A percentile compares a stretch with the other conserved stretches of the same genome.
These are phyloP conservation scores for Puya raimondii DNA, from an alignment of 176 grass and related monocot genomes.

Conservation along the genomic window DNA sequence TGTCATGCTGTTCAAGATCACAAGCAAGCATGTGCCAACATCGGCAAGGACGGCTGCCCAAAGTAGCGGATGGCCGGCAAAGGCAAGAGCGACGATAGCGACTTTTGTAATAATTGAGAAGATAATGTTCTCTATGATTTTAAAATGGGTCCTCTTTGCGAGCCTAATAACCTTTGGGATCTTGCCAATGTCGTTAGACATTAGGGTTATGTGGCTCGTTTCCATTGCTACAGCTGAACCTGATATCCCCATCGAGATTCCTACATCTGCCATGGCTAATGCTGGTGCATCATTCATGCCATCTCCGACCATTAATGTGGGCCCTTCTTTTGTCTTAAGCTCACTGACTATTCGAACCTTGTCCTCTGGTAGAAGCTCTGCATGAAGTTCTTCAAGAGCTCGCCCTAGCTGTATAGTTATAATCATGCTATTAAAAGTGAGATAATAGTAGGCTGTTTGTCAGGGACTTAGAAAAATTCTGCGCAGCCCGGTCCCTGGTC, in stretches of 20 bases:
- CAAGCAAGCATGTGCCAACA: constrained; percentile 88
- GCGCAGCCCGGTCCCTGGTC: too few relatives aligned
- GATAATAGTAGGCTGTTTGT: too few relatives aligned
- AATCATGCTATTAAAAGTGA: too few relatives aligned
- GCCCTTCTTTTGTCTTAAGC: constrained; percentile 54
- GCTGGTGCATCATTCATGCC: constrained; percentile 97
- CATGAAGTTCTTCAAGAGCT: constrained; percentile 50
- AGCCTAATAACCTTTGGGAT: constrained; percentile 64
- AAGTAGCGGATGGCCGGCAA: constrained; percentile 64
- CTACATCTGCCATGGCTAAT: constrained; percentile 72
- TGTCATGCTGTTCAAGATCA: constrained; percentile 95
- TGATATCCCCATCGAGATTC: constrained; percentile 93
- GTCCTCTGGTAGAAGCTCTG: constrained; percentile 81
- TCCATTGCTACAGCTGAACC: constrained; percentile 92
- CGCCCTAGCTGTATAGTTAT: constrained; percentile 44
- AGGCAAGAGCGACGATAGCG: constrained; percentile 53
- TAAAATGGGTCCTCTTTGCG: constrained; percentile 58
- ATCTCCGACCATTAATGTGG: constrained; percentile 79
- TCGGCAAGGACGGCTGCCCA: constrained; percentile 98
- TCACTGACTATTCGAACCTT: constrained; percentile 75
- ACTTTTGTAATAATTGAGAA: constrained; percentile 72
- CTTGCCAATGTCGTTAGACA: constrained; percentile 89
- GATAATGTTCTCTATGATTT: constrained; percentile 61
- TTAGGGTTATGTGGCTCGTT: constrained; percentile 86
- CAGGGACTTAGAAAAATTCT: too few relatives aligned